phyloP scores from a whole-genome alignment of 352 stramenopile species.

The Phytophthora ohioensis region DNA sequence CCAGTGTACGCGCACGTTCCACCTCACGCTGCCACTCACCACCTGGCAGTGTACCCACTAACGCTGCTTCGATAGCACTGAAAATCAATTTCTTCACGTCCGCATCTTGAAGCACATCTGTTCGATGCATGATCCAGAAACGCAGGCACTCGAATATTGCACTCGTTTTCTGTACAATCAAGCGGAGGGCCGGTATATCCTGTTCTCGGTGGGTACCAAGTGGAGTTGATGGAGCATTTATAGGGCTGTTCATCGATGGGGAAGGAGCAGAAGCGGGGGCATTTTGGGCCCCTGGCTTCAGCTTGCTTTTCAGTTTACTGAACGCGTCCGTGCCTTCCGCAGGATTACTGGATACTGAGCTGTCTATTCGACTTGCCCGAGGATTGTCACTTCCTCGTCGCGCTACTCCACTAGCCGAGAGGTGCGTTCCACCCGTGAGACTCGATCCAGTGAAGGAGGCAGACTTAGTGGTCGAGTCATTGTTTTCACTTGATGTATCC shows the following conservation, averaged over 20 bases:
- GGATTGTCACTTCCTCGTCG: slow-evolving; percentile 61
- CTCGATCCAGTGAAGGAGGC: slow-evolving; percentile 44
- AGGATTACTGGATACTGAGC: slow-evolving; percentile 29
- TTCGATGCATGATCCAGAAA: slow-evolving; percentile 87
- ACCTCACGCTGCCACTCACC: slow-evolving; percentile 87
- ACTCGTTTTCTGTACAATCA: slow-evolving; percentile 87
- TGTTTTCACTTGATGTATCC: slow-evolving; percentile 26
- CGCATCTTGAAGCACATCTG: slow-evolving; percentile 74
- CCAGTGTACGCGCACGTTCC: slow-evolving; percentile 66
- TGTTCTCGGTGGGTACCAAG: slow-evolving; percentile 42
- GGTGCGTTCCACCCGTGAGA: slow-evolving; percentile 29
- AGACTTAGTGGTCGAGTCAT: slow-evolving; percentile 33
- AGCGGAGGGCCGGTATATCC: slow-evolving; percentile 72
- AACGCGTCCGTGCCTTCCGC: slow-evolving; percentile 58
- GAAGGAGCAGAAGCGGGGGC: slow-evolving; percentile 51
- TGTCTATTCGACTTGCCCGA: slow-evolving; percentile 53
- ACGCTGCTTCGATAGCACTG: slow-evolving; percentile 82
- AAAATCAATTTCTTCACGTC: slow-evolving; percentile 90
- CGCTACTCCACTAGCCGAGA: slow-evolving; percentile 20
- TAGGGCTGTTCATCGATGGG: slow-evolving; percentile 39
- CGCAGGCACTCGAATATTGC: slow-evolving; percentile 88
- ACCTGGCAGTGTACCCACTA: slow-evolving; percentile 83
- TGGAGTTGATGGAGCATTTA: slow-evolving; percentile 15
- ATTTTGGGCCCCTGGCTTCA: slow-evolving; percentile 45
- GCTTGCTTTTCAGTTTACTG: slow-evolving; percentile 81